Evolutionary conservation across 1,139 yeast species (phyloP).

Genomic region (Kazachstania sp.): DNA sequence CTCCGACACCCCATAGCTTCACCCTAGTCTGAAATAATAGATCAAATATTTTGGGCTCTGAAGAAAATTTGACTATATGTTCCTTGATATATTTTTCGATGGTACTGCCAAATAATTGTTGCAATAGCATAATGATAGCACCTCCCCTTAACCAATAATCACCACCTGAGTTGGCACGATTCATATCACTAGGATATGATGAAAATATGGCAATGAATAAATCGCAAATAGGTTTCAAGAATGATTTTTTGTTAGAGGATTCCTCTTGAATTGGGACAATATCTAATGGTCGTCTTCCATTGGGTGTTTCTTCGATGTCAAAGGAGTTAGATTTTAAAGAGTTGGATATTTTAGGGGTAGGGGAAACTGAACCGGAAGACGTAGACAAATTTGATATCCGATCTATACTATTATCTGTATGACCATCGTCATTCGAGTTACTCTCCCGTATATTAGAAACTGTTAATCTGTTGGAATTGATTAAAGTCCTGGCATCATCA

Average conservation of each 20-base stretch:
- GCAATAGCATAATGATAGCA: slow-evolving; percentile 72
- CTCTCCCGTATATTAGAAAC: background rate
- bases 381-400: background rate
- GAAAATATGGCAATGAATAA: slow-evolving; percentile 63
- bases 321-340: background rate
- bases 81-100: slow-evolving; percentile 64
- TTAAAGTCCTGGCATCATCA: background rate
- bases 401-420: background rate
- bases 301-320: background rate
- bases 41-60: slow-evolving; percentile 45
- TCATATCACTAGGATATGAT: slow-evolving; percentile 25
- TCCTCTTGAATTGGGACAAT: background rate
- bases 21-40: slow-evolving; percentile 38
- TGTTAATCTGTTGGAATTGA: background rate
- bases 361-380: background rate
- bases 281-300: background rate
- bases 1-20: slow-evolving; percentile 47
- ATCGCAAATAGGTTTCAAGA: slow-evolving; percentile 79
- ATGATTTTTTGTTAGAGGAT: slow-evolving; percentile 32
- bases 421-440: background rate
- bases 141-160: slow-evolving; percentile 70
- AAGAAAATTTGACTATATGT: slow-evolving; percentile 37
- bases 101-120: slow-evolving; percentile 81
- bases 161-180: background rate
- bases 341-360: background rate